phyloP scores from a whole-genome alignment of 768 basidiomycete species.

The Xerocomellus dryophilus region DNA sequence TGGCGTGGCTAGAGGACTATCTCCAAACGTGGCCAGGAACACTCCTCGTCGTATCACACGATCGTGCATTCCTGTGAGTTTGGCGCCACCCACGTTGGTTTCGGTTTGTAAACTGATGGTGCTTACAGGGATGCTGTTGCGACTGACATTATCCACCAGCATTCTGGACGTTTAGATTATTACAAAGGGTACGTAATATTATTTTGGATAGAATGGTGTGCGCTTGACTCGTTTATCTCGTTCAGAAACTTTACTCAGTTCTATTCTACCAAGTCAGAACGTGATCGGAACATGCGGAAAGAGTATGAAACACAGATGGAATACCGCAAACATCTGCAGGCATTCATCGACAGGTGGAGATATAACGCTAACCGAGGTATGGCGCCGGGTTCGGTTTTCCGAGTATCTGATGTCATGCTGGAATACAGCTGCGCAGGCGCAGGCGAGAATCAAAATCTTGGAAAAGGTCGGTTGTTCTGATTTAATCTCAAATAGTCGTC shows the following conservation, averaged over 20 bases:
- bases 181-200: constrained; percentile 75
- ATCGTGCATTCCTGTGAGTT: constrained; percentile 87
- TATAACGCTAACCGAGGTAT: constrained; percentile 92
- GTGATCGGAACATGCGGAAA: constrained; percentile 84
- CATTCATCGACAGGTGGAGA: constrained; percentile 97
- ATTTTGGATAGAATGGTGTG: not conserved
- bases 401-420: constrained; percentile 1
- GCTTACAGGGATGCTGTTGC: constrained; percentile 80
- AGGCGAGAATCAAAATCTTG: constrained; percentile 70
- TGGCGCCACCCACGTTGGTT: not conserved
- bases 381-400: constrained; percentile 2
- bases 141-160: constrained; percentile 97
- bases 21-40: constrained; percentile 94
- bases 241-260: constrained; percentile 93
- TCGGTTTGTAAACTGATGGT: not conserved
- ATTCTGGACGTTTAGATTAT: constrained; percentile 89
- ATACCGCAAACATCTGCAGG: constrained; percentile 92
- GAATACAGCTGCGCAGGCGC: constrained; percentile 77
- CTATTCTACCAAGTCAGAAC: constrained; percentile 97
- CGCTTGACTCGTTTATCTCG: constrained; percentile 1
- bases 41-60: constrained; percentile 95
- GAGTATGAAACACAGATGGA: constrained; percentile 97
- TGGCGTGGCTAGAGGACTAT: constrained; percentile 98
- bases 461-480: constrained; percentile 54
- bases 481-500: not conserved